phyloP scores from a whole-genome alignment of 2,329 filamentous ascomycete species.

The Rhinocladiella mackenziei region DNA sequence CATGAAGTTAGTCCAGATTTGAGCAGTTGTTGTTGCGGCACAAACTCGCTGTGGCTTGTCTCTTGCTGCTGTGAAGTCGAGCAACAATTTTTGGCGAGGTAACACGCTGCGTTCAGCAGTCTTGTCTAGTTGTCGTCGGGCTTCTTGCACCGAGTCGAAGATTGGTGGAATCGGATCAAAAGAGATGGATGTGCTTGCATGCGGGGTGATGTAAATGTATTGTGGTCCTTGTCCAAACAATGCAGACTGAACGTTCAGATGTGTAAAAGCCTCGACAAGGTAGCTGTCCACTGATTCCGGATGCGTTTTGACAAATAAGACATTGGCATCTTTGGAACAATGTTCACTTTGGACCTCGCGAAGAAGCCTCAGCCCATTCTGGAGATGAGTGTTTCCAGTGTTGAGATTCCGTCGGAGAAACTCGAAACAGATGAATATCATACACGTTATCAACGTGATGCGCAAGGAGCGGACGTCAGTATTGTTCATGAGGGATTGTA shows the following conservation, averaged over 20 bases:
- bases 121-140: too few species aligned
- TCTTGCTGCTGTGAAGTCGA: too few species aligned
- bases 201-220: background rate
- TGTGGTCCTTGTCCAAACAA: constrained; percentile 29
- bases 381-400: constrained; percentile 33
- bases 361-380: constrained; percentile 34
- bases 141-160: too few species aligned
- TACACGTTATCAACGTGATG: constrained; percentile 42
- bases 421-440: constrained; percentile 43
- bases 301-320: too few species aligned
- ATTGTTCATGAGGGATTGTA: constrained; percentile 32
- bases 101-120: too few species aligned
- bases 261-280: constrained; percentile 31
- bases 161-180: too few species aligned
- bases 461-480: constrained; percentile 33
- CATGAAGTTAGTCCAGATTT: too few species aligned
- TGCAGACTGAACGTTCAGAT: constrained; percentile 31
- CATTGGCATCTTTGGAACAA: too few species aligned
- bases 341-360: constrained; percentile 10
- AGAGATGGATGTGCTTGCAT: constrained; percentile 3
- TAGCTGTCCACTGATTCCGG: constrained; percentile 25
- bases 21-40: too few species aligned
- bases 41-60: too few species aligned
- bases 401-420: constrained; percentile 36
- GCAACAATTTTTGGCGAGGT: too few species aligned